A percentile compares a stretch with the other conserved stretches of the same genome.
These are phyloP conservation scores for Amaranthus palmeri DNA, from an alignment of 148 eudicot genomes.

Conservation along the genomic window DNA sequence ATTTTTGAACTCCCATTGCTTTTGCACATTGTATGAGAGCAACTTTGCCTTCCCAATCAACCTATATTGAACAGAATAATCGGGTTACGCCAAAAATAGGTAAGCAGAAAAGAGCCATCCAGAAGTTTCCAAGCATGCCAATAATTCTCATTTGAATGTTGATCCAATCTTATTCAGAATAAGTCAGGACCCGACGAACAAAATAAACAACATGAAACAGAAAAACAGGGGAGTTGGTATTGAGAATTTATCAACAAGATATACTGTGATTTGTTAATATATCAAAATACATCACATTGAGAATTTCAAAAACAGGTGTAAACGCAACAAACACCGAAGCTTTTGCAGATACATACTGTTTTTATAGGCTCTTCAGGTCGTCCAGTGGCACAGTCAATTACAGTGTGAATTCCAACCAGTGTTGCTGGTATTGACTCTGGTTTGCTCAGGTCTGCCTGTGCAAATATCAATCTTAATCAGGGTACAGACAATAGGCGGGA, in stretches of 20 bases:
- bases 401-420: slow-evolving; percentile 84
- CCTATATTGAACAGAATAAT: slow-evolving; percentile 45
- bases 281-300: too few species aligned
- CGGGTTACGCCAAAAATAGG: slow-evolving; percentile 8
- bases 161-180: not conserved
- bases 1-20: slow-evolving; percentile 98
- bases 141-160: not conserved
- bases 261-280: too few species aligned
- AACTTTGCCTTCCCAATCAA: slow-evolving; percentile 99
- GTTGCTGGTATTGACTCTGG: slow-evolving; percentile 97
- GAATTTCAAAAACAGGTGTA: not conserved
- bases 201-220: not conserved
- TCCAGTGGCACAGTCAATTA: slow-evolving; percentile 96
- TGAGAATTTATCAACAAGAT: not conserved
- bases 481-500: not conserved
- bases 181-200: too few species aligned
- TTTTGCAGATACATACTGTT: slow-evolving; percentile 51
- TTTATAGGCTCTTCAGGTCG: slow-evolving; percentile 99
- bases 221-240: not conserved
- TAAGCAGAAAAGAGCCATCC: not conserved
- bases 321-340: not conserved
- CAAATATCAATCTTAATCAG: slow-evolving; percentile 30
- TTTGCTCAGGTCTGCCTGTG: slow-evolving; percentile 86
- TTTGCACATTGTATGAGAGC: slow-evolving; percentile 99
- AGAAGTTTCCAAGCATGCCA: not conserved